phyloP scores from a whole-genome alignment of 108 stramenopile genomes.

The Thalassiosira profunda region DNA sequence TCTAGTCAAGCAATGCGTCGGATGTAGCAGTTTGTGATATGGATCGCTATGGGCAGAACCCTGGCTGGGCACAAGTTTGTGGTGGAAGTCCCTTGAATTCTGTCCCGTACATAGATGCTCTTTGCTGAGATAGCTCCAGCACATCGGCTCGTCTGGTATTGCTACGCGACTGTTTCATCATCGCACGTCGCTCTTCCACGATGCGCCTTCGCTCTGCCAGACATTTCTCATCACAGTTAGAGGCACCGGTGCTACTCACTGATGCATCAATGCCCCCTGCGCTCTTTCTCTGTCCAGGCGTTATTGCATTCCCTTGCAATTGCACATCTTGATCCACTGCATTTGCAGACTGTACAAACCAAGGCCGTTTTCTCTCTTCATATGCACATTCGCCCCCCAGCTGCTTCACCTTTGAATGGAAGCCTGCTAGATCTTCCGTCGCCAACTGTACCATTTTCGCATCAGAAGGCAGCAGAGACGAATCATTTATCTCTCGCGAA shows the following conservation, averaged over 20 bases:
- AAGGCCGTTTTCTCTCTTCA: neutral
- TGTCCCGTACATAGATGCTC: constrained; percentile 46
- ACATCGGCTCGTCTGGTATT: constrained; percentile 47
- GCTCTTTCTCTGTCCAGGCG: neutral
- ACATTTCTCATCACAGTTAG: constrained; percentile 37
- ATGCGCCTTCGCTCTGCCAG: constrained; percentile 21
- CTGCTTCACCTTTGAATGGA: neutral
- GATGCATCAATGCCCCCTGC: neutral
- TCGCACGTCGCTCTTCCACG: constrained; percentile 40
- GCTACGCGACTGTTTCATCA: constrained; percentile 56
- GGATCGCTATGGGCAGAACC: constrained; percentile 35
- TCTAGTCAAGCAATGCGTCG: too few species aligned
- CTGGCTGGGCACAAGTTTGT: constrained; percentile 10
- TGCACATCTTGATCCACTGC: constrained; percentile 1
- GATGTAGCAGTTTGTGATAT: too few species aligned
- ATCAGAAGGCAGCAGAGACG: constrained; percentile 12
- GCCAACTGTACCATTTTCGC: constrained; percentile 4
- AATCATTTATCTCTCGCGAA: constrained; percentile 27
- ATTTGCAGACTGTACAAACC: constrained; percentile 14
- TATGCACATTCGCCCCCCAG: neutral
- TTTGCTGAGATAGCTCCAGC: constrained; percentile 54
- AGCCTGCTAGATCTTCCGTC: neutral
- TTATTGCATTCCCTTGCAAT: neutral
- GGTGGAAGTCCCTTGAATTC: constrained; percentile 32
- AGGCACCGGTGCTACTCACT: neutral